phyloP scores from a whole-genome alignment of 225 moss, liverwort and hornwort species.

The Marchantia paleacea region DNA sequence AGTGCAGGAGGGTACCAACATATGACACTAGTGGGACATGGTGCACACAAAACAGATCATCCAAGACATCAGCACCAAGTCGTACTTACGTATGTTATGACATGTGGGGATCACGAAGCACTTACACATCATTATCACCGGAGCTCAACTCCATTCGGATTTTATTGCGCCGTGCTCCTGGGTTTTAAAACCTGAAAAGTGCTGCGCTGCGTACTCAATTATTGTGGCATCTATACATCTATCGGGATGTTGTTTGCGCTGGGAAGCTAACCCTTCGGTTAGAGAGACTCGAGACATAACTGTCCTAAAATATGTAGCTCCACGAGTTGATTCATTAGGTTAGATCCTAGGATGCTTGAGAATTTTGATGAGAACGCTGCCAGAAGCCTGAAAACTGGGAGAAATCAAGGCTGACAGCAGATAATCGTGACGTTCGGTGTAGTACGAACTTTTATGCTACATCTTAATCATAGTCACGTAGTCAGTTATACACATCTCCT shows the following conservation, averaged over 20 bases:
- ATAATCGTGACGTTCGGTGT: not conserved
- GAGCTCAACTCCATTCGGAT: not conserved
- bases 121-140: not conserved
- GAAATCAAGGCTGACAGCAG: not conserved
- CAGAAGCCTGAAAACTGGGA: not conserved
- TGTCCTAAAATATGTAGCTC: not conserved
- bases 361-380: not conserved
- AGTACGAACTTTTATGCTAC: not conserved
- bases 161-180: not conserved
- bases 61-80: not conserved
- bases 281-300: not conserved
- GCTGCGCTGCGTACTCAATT: not conserved
- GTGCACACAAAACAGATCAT: not conserved
- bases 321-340: not conserved
- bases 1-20: not conserved
- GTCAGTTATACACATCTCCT: too few relatives aligned
- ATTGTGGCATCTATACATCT: not conserved
- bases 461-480: too few relatives aligned
- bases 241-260: not conserved
- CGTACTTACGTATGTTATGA: not conserved
- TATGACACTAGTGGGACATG: not conserved
- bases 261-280: not conserved
- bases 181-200: not conserved
- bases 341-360: not conserved
- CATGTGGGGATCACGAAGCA: not conserved